Evolutionary conservation across 441 rosid genomes (phyloP), one percentile per base, ranked within the genome.

Genomic region (Pelargonium exstipulatum): DNA sequence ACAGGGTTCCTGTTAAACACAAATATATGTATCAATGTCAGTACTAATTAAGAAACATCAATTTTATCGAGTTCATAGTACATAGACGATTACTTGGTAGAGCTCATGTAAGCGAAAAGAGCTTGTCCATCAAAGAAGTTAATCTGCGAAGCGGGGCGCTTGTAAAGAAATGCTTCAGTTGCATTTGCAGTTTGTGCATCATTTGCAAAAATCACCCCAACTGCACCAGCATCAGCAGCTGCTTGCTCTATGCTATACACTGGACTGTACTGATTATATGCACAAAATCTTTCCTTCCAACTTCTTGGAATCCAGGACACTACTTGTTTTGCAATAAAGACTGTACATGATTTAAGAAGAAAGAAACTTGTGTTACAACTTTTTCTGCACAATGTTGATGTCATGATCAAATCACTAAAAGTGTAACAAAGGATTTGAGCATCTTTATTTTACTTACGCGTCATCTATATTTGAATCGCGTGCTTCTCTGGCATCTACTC

Each of bases 191-290:
- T 73, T 0, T 3, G 9, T 62, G 70, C 29, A 64, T 82, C 81
- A 68, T 88, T 92, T 4, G 83, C 79, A 1, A 90, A 62, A 51
- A 90, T 76, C 94, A 90, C 87, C 63, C 94, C 98, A 0, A 55
- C 81, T 0, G 88, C 97, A 0, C 94, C 91, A 0, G 86, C 90
- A 1, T 20, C 29, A 0, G 71, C 64, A 17, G 80, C 90, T 17
- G 43, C 63, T 0, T 32, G 26, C 1, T 9, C 5, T 90, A 91
- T 58, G 57, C 40, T 35, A 5, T 35, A 35, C 84, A 87, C 0
- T 79, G 81, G 3, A 74, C 66, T 64, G 88, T 80, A 0, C 24
- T 17, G 18, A 4, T 18, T 82, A 0, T 12, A 68, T 5, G 87
- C 92, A 72, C 94, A 90, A 3, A 13, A 49, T 49, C 57, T 49